phyloP scores from a whole-genome alignment of 2,329 filamentous ascomycete genomes.

The Sphaerulina vaccinii region DNA sequence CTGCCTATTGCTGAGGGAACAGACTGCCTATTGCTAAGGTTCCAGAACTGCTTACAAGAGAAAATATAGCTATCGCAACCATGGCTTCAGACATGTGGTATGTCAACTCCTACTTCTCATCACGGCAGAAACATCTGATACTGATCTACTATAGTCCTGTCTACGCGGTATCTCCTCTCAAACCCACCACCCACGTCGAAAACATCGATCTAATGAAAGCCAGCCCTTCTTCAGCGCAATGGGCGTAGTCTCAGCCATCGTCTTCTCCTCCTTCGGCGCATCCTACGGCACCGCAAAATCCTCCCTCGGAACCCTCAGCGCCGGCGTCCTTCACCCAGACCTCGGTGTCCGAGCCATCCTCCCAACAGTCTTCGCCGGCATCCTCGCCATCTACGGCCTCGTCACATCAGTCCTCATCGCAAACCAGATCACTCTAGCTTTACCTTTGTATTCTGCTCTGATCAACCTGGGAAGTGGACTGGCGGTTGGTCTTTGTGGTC shows the following conservation, averaged over 20 bases:
- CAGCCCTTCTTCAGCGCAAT: conserved; percentile 25
- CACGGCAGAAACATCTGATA: background rate
- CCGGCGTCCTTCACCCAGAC: conserved; percentile 18
- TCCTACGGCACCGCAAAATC: conserved; percentile 24
- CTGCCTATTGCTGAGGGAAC: too few relatives aligned
- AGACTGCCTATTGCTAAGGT: too few relatives aligned
- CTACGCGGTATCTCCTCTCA: conserved; percentile 1
- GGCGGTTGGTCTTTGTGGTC: too few relatives aligned
- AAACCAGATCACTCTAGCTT: conserved; percentile 16
- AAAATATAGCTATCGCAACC: too few relatives aligned
- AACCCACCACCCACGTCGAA: background rate
- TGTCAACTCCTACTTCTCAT: background rate
- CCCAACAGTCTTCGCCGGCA: conserved; percentile 21
- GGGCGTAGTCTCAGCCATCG: conserved; percentile 21
- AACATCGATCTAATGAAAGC: too few relatives aligned
- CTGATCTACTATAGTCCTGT: background rate
- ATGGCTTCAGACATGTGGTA: conserved; percentile 12
- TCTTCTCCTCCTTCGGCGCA: conserved; percentile 23
- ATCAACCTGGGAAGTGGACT: conserved; percentile 21
- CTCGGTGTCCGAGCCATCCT: conserved; percentile 19
- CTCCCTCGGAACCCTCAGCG: conserved; percentile 16
- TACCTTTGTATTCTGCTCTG: conserved; percentile 17
- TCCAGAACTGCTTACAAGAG: too few relatives aligned
- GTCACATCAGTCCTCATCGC: conserved; percentile 18
- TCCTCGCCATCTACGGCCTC: conserved; percentile 22